Evolutionary conservation across 1,284 basidiomycete species (phyloP).

Genomic region (Puccinia brachypodii): DNA sequence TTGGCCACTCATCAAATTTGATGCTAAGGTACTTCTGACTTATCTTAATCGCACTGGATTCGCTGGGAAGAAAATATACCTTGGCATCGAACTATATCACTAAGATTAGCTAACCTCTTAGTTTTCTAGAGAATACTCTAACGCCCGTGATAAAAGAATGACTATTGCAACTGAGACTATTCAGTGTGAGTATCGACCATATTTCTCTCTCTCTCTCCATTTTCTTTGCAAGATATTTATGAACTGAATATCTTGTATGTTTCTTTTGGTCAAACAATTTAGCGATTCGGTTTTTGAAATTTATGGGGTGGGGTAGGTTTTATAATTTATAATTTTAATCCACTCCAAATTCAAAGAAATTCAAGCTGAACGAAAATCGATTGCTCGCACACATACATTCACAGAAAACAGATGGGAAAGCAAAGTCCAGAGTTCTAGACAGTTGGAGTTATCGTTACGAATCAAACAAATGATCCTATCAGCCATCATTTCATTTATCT

Average conservation of each 20-base stretch:
- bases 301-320: conserved; percentile 59
- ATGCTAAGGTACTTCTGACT: conserved; percentile 25
- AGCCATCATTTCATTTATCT: conserved; percentile 62
- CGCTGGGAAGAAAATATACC: neutral
- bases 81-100: too few species aligned
- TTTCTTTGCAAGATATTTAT: too few species aligned
- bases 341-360: too few species aligned
- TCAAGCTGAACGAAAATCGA: neutral
- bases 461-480: conserved; percentile 67
- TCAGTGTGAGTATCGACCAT: conserved; percentile 25
- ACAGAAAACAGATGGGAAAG: conserved; percentile 58
- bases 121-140: conserved; percentile 37
- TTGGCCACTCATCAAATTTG: conserved; percentile 48
- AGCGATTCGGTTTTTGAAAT: conserved; percentile 49
- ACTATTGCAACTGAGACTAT: conserved; percentile 45
- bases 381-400: neutral
- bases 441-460: conserved; percentile 52
- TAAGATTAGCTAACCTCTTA: too few species aligned
- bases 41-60: neutral
- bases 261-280: neutral
- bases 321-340: neutral
- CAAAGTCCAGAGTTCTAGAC: conserved; percentile 35
- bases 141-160: conserved; percentile 45
- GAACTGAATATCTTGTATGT: neutral
- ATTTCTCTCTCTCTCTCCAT: neutral